phyloP scores from a whole-genome alignment of 768 basidiomycete genomes.

The Phallus indusiatus region DNA sequence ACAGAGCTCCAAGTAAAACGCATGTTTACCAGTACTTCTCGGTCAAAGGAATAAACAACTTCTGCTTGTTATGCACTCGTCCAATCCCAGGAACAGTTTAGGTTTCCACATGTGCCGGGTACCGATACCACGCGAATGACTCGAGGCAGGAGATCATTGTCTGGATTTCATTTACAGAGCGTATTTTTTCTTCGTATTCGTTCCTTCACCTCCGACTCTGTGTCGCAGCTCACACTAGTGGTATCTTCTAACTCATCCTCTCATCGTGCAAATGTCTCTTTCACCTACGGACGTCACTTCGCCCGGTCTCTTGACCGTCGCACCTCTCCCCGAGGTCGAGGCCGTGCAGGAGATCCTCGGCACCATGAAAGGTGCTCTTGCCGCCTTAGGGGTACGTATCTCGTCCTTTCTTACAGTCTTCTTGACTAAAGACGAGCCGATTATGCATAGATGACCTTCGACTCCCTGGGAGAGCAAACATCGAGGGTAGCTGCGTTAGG shows the following conservation, averaged over 20 bases:
- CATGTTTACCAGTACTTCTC: neutral
- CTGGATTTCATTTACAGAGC: neutral
- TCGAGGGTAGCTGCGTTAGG: slow-evolving; percentile 32
- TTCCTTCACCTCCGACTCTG: neutral
- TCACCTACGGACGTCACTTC: neutral
- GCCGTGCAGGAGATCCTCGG: slow-evolving; percentile 18
- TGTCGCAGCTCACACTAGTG: neutral
- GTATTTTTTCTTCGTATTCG: neutral
- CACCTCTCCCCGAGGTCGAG: slow-evolving; percentile 12
- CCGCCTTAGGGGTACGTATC: slow-evolving; percentile 22
- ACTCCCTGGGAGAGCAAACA: slow-evolving; percentile 35
- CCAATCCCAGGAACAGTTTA: neutral
- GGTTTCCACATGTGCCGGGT: neutral
- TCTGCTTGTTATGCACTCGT: neutral
- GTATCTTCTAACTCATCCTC: neutral
- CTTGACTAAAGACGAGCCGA: neutral
- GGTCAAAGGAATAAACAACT: neutral
- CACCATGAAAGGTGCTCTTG: slow-evolving; percentile 23
- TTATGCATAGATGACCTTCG: slow-evolving; percentile 31
- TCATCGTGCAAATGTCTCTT: neutral
- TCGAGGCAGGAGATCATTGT: slow-evolving; percentile 1
- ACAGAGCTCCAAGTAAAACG: neutral
- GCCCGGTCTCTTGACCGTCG: slow-evolving; percentile 9
- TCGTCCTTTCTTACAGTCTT: neutral
- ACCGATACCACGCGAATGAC: slow-evolving; percentile 3